Percentiles rank a stretch among this genome's conserved stretches.
Conservation (phyloP, 345 rosid genomes). For the Arabidopsis suecica region DNA sequence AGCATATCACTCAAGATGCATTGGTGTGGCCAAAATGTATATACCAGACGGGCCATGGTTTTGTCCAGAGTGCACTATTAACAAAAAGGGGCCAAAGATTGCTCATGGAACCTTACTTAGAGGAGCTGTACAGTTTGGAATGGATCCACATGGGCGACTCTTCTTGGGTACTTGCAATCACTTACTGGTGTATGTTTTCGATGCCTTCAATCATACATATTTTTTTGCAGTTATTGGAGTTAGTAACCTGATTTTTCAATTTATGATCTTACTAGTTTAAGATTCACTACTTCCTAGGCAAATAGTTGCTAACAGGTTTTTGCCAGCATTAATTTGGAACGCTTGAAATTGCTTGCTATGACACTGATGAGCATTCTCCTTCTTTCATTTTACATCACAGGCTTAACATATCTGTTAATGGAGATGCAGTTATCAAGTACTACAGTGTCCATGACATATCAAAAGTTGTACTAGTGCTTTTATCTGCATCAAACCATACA, state of each 20-base stretch:
- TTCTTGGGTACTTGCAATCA: slow-evolving; percentile 87
- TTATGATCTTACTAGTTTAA: background rate
- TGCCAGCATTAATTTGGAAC: slow-evolving; percentile 1
- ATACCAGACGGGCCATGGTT: slow-evolving; percentile 88
- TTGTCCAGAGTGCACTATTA: slow-evolving; percentile 80
- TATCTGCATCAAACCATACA: slow-evolving; percentile 54
- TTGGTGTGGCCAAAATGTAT: slow-evolving; percentile 75
- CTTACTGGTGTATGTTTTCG: slow-evolving; percentile 81
- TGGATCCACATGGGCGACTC: slow-evolving; percentile 68
- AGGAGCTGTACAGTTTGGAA: slow-evolving; percentile 81
- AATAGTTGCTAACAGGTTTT: background rate
- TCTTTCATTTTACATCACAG: slow-evolving; percentile 49
- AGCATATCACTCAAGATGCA: slow-evolving; percentile 88
- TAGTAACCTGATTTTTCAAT: background rate
- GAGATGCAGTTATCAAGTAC: slow-evolving; percentile 56
- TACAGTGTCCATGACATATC: slow-evolving; percentile 71
- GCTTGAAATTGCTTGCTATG: background rate
- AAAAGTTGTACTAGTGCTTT: slow-evolving; percentile 60
- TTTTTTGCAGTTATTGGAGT: slow-evolving; percentile 7
- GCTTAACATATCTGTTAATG: slow-evolving; percentile 51
- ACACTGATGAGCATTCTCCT: slow-evolving; percentile 16
- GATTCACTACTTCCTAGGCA: slow-evolving; percentile 12
- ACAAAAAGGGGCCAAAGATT: slow-evolving; percentile 59
- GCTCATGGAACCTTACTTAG: slow-evolving; percentile 61
- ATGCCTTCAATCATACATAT: slow-evolving; percentile 24